phyloP scores from a whole-genome alignment of 1,139 yeast species.

The Blastobotrys apis region DNA sequence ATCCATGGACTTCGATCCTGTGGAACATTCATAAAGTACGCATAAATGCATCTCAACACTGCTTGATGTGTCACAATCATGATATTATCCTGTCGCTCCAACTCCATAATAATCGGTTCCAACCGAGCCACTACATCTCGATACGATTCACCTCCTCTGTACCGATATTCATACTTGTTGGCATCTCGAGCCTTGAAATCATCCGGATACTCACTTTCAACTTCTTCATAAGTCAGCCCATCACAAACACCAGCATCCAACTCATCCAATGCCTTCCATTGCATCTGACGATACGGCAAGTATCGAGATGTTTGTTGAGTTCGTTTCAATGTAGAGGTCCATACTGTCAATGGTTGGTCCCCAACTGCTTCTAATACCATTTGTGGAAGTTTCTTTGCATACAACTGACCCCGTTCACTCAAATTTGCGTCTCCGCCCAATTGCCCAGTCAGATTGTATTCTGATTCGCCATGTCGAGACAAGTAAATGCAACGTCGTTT shows the following conservation, averaged over 20 bases:
- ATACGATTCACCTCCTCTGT: slow-evolving; percentile 95
- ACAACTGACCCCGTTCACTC: slow-evolving; percentile 79
- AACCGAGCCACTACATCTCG: slow-evolving; percentile 90
- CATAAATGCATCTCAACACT: slow-evolving; percentile 90
- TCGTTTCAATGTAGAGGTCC: slow-evolving; percentile 92
- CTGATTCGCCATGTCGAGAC: slow-evolving; percentile 93
- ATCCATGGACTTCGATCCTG: slow-evolving; percentile 98
- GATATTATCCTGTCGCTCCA: slow-evolving; percentile 94
- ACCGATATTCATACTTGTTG: slow-evolving; percentile 90
- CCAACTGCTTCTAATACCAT: slow-evolving; percentile 72
- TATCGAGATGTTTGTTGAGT: slow-evolving; percentile 90
- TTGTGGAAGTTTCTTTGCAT: slow-evolving; percentile 78
- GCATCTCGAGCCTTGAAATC: slow-evolving; percentile 95
- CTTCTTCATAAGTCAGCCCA: slow-evolving; percentile 87
- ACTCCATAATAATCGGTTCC: slow-evolving; percentile 96
- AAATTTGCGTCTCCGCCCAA: slow-evolving; percentile 94
- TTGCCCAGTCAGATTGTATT: slow-evolving; percentile 86
- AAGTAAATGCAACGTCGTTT: slow-evolving; percentile 90
- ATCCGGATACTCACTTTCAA: slow-evolving; percentile 79
- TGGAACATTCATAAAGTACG: slow-evolving; percentile 97
- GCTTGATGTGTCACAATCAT: slow-evolving; percentile 97
- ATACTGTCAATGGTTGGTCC: slow-evolving; percentile 76
- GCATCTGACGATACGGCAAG: slow-evolving; percentile 76
- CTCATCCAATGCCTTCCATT: slow-evolving; percentile 97
- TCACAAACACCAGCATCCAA: slow-evolving; percentile 98